phyloP scores from a whole-genome alignment of 768 basidiomycete genomes.

The Trametes meyenii region DNA sequence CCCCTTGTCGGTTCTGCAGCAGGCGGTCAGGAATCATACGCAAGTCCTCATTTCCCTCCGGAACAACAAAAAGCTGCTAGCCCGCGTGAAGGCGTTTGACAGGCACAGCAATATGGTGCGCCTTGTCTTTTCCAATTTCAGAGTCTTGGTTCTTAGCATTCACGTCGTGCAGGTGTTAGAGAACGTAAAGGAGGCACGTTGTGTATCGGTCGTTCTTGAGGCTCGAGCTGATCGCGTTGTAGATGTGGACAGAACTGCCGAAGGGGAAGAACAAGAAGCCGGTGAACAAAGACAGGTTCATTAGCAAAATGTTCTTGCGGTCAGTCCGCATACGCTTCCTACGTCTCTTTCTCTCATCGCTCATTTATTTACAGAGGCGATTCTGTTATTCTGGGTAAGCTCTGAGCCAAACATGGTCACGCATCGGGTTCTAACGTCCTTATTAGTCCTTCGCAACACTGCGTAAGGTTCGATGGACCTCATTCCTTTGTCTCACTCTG shows the following conservation, averaged over 20 bases:
- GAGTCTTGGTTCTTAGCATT: conserved; percentile 11
- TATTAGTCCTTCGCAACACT: conserved; percentile 61
- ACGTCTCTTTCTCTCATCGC: conserved; percentile 15
- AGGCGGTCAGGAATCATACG: conserved; percentile 95
- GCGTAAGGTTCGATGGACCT: conserved; percentile 20
- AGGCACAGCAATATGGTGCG: conserved; percentile 97
- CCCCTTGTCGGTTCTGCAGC: conserved; percentile 94
- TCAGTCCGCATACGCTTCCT: conserved; percentile 36
- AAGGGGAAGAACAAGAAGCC: conserved; percentile 99
- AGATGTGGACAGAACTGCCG: conserved; percentile 99
- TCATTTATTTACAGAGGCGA: conserved; percentile 68
- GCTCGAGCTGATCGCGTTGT: not conserved
- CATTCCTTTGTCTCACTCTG: too few species aligned
- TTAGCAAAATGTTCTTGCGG: conserved; percentile 99
- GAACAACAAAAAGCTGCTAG: conserved; percentile 97
- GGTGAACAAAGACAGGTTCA: conserved; percentile 98
- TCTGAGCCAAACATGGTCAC: conserved; percentile 10
- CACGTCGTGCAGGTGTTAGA: conserved; percentile 73
- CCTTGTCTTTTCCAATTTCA: not conserved
- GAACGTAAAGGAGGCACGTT: conserved; percentile 92
- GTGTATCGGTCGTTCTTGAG: not conserved
- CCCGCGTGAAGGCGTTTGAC: conserved; percentile 97
- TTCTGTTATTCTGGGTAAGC: conserved; percentile 94
- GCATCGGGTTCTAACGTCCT: conserved; percentile 31
- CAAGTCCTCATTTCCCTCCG: conserved; percentile 96